phyloP scores from a whole-genome alignment of 2,329 filamentous ascomycete species.

The Madurella fahalii region DNA sequence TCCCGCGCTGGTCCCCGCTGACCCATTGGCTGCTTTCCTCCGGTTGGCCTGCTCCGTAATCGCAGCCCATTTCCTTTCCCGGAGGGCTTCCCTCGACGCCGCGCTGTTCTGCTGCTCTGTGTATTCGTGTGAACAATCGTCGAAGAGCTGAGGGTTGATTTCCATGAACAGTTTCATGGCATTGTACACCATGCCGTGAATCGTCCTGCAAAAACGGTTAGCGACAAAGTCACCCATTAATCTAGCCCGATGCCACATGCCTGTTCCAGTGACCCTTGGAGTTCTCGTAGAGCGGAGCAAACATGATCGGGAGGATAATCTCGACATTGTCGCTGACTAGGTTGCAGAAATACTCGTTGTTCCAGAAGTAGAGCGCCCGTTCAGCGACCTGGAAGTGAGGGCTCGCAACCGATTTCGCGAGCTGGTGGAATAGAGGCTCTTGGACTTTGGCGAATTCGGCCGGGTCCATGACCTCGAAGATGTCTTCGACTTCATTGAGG shows the following conservation, averaged over 20 bases:
- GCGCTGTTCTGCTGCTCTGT: slow-evolving; percentile 93
- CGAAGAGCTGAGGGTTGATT: slow-evolving; percentile 96
- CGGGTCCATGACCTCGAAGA: slow-evolving; percentile 99
- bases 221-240: slow-evolving; percentile 11
- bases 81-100: slow-evolving; percentile 73
- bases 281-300: slow-evolving; percentile 95
- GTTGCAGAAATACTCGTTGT: slow-evolving; percentile 99
- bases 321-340: slow-evolving; percentile 98
- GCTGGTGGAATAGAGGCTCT: slow-evolving; percentile 92
- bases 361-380: slow-evolving; percentile 98
- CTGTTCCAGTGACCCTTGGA: slow-evolving; percentile 99
- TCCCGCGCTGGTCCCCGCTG: slow-evolving; percentile 30
- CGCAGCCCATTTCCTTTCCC: slow-evolving; percentile 85
- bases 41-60: slow-evolving; percentile 76
- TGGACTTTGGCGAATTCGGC: slow-evolving; percentile 98
- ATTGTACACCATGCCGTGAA: slow-evolving; percentile 99
- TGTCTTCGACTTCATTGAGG: slow-evolving; percentile 97
- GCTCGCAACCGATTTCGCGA: slow-evolving; percentile 96
- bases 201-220: slow-evolving; percentile 63
- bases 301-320: slow-evolving; percentile 98
- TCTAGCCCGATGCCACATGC: slow-evolving; percentile 46
- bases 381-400: slow-evolving; percentile 99
- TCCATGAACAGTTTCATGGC: slow-evolving; percentile 99
- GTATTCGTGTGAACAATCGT: slow-evolving; percentile 98
- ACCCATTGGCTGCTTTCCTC: slow-evolving; percentile 47